Conservation (phyloP, 169 alveolate species). For the Eimeria acervulina region DNA sequence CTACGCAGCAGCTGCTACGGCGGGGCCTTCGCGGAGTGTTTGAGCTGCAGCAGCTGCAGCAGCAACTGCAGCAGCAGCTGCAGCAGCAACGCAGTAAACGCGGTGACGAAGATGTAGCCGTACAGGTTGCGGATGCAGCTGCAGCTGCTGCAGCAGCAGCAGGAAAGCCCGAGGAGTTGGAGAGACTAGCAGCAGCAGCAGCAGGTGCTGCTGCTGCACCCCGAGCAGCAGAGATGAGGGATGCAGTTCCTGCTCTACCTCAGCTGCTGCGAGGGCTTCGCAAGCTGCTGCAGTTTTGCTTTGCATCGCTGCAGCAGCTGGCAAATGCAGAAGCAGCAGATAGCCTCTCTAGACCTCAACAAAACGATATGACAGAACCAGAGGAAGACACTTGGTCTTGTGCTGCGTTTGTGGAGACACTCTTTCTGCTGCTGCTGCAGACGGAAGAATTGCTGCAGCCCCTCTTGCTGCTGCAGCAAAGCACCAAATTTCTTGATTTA, state of each 20-base stretch:
- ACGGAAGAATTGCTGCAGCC: conserved; percentile 61
- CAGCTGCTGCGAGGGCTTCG: conserved; percentile 35
- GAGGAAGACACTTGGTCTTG: background rate
- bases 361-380: background rate
- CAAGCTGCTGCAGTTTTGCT: conserved; percentile 57
- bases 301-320: conserved; percentile 1
- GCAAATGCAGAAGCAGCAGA: background rate
- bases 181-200: conserved; percentile 36
- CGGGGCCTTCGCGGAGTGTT: conserved; percentile 43
- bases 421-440: conserved; percentile 62
- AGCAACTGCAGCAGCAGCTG: conserved; percentile 54
- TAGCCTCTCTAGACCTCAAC: background rate
- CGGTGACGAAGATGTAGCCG: background rate
- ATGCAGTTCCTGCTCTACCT: background rate
- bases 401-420: conserved; percentile 50
- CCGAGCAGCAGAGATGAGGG: background rate
- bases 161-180: conserved; percentile 26
- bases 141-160: conserved; percentile 16
- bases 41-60: conserved; percentile 61
- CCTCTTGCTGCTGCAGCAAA: conserved; percentile 71
- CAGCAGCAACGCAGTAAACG: conserved; percentile 14
- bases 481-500: conserved; percentile 27
- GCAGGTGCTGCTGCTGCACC: conserved; percentile 7
- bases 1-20: conserved; percentile 61
- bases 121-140: conserved; percentile 27